A percentile compares a stretch with the other conserved stretches of the same genome.
These are phyloP conservation scores for Aspergillus campestris DNA, from an alignment of 495 filamentous ascomycete genomes.

Conservation along the genomic window DNA sequence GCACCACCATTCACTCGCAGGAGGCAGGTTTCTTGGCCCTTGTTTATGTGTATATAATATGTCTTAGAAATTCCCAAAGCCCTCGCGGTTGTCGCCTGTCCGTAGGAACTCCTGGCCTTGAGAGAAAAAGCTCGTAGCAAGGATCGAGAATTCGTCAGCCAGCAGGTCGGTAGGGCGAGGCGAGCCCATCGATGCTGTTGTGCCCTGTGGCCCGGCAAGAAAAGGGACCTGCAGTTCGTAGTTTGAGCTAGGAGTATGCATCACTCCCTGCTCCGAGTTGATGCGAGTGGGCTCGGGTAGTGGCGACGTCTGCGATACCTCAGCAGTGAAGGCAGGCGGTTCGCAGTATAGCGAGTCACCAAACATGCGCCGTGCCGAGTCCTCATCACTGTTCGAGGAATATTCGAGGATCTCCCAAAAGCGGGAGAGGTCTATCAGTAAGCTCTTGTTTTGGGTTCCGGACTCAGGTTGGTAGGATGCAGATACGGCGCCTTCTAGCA, in stretches of 20 bases:
- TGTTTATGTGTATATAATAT: neutral
- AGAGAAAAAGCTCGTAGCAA: conserved; percentile 42
- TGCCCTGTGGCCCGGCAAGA: conserved; percentile 13
- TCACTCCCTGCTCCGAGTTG: conserved; percentile 13
- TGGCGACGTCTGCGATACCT: conserved; percentile 38
- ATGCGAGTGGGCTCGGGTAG: conserved; percentile 38
- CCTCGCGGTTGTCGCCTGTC: conserved; percentile 29
- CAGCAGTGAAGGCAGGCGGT: conserved; percentile 14
- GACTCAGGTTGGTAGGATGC: conserved; percentile 35
- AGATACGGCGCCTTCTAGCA: conserved; percentile 37
- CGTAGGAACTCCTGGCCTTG: conserved; percentile 38
- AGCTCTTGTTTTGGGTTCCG: conserved; percentile 31
- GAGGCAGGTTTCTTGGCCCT: neutral
- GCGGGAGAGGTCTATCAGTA: conserved; percentile 39
- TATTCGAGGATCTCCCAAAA: conserved; percentile 46
- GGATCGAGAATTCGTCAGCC: conserved; percentile 40
- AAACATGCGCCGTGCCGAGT: conserved; percentile 33
- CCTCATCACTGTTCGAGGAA: conserved; percentile 34
- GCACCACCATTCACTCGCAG: no score
- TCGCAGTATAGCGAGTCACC: conserved; percentile 30
- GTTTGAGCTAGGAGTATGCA: conserved; percentile 6
- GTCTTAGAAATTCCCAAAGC: conserved; percentile 29
- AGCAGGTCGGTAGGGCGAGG: conserved; percentile 24
- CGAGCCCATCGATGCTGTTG: conserved; percentile 14
- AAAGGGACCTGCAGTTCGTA: conserved; percentile 13